Conservation (phyloP, 2,329 filamentous ascomycete species). For the Aspergillus sp. region DNA sequence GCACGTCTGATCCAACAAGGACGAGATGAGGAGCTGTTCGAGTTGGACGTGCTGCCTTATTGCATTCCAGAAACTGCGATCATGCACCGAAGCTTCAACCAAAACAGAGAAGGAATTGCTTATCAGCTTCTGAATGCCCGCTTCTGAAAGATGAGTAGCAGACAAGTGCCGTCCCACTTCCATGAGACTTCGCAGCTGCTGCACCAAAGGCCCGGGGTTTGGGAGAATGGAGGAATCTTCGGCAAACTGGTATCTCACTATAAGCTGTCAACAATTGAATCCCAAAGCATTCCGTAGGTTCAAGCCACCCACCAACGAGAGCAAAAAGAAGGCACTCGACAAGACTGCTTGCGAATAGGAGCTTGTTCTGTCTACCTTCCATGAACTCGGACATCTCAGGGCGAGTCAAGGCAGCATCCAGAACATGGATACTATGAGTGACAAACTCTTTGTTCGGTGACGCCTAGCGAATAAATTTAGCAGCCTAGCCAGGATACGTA, state of each 20-base stretch:
- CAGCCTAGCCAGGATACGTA: no score
- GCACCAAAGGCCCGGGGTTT: conserved; percentile 28
- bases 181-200: conserved; percentile 28
- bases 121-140: conserved; percentile 26
- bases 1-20: conserved; percentile 39
- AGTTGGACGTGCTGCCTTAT: conserved; percentile 31
- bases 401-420: conserved; percentile 54
- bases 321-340: conserved; percentile 49
- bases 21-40: conserved; percentile 29
- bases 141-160: conserved; percentile 7
- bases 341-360: conserved; percentile 45
- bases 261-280: conserved; percentile 4
- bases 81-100: conserved; percentile 41
- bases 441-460: conserved; percentile 29
- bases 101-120: conserved; percentile 40
- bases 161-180: conserved; percentile 15
- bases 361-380: conserved; percentile 36
- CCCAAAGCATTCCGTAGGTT: background rate
- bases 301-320: conserved; percentile 41
- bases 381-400: conserved; percentile 43
- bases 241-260: conserved; percentile 17
- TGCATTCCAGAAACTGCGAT: conserved; percentile 36
- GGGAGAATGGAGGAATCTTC: conserved; percentile 20
- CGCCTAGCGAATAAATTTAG: no score
- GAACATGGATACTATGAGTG: conserved; percentile 40